Percentiles rank a stretch among this genome's conserved stretches.
phyloP scores from a whole-genome alignment of 164 flowering plant genomes.

The Umbilicus rupestris region DNA sequence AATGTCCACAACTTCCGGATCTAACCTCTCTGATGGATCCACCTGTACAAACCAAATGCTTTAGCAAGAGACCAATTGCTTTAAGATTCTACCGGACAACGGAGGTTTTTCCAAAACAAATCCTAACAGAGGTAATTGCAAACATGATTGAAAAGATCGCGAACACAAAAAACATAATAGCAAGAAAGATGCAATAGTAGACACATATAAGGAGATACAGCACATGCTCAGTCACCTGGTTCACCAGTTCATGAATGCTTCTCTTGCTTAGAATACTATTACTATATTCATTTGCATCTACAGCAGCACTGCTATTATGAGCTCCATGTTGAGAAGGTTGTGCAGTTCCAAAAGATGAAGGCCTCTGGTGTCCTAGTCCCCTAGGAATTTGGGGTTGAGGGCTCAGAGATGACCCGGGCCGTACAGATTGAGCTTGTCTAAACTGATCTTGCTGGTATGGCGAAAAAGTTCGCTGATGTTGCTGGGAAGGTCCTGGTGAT shows the following conservation, averaged over 20 bases:
- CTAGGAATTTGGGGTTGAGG: conserved; percentile 47
- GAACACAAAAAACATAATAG: neutral
- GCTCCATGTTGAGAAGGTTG: conserved; percentile 32
- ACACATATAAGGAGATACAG: neutral
- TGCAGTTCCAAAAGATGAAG: conserved; percentile 24
- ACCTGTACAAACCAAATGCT: conserved; percentile 33
- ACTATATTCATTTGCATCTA: conserved; percentile 42
- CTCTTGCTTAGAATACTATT: too few species aligned
- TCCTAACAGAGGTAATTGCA: too few species aligned
- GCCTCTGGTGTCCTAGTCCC: conserved; percentile 43
- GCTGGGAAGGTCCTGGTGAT: conserved; percentile 36
- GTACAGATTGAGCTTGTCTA: conserved; percentile 35
- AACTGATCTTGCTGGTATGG: conserved; percentile 51
- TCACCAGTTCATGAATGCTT: conserved; percentile 70
- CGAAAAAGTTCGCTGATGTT: conserved; percentile 26
- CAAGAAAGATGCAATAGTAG: neutral
- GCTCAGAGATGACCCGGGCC: conserved; percentile 32
- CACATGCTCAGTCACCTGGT: conserved; percentile 40
- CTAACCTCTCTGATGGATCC: conserved; percentile 75
- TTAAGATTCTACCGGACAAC: neutral
- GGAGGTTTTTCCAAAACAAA: neutral
- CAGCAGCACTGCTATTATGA: conserved; percentile 20
- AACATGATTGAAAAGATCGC: too few species aligned
- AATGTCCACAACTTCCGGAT: conserved; percentile 84
- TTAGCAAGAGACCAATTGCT: neutral